Percentiles rank a stretch among this genome's conserved stretches.
phyloP scores from a whole-genome alignment of 2,329 filamentous ascomycete genomes.

The Leptodontidium sp. region DNA sequence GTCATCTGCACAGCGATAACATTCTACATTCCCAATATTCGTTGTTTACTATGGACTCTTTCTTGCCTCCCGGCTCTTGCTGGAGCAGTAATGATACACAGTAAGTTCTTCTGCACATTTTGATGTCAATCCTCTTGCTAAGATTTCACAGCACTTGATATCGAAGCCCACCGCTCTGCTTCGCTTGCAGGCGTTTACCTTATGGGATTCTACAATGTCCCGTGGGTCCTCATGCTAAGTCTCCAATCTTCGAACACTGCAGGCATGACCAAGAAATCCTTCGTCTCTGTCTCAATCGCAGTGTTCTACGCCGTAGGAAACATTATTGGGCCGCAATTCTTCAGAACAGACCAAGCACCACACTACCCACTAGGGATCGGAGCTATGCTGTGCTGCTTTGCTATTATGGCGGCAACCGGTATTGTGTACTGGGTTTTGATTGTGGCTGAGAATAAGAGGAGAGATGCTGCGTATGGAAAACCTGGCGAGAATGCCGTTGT shows the following conservation, averaged over 20 bases:
- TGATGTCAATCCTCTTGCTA: background rate
- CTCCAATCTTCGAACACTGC: conserved; percentile 9
- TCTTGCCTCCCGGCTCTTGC: conserved; percentile 5
- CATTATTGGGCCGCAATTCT: conserved; percentile 14
- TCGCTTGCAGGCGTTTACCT: conserved; percentile 2
- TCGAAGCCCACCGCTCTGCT: background rate
- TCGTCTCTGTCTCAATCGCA: conserved; percentile 11
- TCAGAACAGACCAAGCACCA: conserved; percentile 1
- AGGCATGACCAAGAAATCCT: conserved; percentile 11
- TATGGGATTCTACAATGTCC: conserved; percentile 12
- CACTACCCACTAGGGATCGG: conserved; percentile 6
- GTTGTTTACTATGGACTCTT: conserved; percentile 4
- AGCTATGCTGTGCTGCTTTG: conserved; percentile 12
- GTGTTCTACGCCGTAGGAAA: conserved; percentile 8
- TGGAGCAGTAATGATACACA: conserved; percentile 12
- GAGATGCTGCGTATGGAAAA: conserved; percentile 1
- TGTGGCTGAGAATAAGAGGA: background rate
- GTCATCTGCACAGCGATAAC: background rate
- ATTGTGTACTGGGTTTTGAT: conserved; percentile 2
- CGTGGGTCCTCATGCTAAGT: conserved; percentile 12
- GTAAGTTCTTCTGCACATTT: background rate
- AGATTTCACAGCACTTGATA: background rate
- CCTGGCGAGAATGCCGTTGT: background rate
- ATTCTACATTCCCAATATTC: conserved; percentile 11
- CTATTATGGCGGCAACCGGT: conserved; percentile 7